Base-by-base conservation (phyloP, 495 filamentous ascomycete species). In the Barbatosphaeria neglecta region DNA sequence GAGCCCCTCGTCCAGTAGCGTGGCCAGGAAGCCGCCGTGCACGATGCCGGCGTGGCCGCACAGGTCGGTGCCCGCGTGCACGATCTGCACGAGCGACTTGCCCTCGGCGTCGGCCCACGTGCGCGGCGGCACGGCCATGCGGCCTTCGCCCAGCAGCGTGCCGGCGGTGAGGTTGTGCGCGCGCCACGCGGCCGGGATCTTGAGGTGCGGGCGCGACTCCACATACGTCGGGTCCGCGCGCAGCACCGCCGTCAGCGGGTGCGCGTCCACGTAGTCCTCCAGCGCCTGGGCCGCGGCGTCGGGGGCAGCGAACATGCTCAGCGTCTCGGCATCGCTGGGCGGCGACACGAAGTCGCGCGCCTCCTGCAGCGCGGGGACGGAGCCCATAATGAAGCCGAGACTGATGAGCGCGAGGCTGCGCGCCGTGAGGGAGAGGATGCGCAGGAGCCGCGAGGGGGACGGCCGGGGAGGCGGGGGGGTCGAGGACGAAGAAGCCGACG, bases 11-110 rank as follows among this genome's bases (percentile, higher is more conserved):
- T 98, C 92, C 39, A 97, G 66, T 56, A 98, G 68, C 11, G 93
- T 97, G 13, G 92, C 93, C 40, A 97, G 66, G 51, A 97, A 61
- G 0, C 92, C 92, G 7, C 92, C 92, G 57, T 98, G 92, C 2
- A 98, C 71, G 48, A 97, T 86, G 2, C 90, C 92, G 17, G 84
- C 82, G 59, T 98, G 90, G 4, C 92, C 92, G 59, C 87, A 97
- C 35, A 98, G 65, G 55, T 87, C 81, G 4, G 71, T 63, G 15
- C 92, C 93, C 1, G 96, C 71, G 59, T 90, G 92, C 43, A 79
- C 74, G 16, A 97, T 75, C 19, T 83, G 77, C 8, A 90, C 77
- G 39, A 90, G 66, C 41, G 66, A 70, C 66, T 84, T 86, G 22
- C 88, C 88, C 15, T 69, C 77, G 35, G 73, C 66, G 45, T 90